phyloP scores from a whole-genome alignment of 805 yeast species.

The Nakazawaea molendinolei region DNA sequence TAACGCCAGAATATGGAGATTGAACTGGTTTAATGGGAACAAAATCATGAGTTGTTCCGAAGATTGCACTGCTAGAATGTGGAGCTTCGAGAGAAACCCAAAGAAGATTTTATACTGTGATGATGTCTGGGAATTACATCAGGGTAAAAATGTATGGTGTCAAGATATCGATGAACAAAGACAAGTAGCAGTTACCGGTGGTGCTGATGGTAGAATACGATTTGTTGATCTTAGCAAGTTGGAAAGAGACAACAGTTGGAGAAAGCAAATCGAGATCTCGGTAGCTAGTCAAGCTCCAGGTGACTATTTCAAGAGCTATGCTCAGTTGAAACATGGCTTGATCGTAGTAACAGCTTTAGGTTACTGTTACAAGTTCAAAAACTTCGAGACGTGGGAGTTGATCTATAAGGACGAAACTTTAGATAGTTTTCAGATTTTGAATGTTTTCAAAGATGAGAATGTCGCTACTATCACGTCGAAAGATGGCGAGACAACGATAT shows the following conservation, averaged over 20 bases:
- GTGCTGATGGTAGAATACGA: conserved; percentile 85
- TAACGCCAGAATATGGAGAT: conserved; percentile 86
- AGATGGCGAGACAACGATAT: conserved; percentile 35
- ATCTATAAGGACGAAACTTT: conserved; percentile 21
- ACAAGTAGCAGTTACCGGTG: conserved; percentile 70
- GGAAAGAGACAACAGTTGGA: conserved; percentile 22
- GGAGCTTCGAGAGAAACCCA: conserved; percentile 42
- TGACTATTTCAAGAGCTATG: conserved; percentile 59
- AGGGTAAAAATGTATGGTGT: conserved; percentile 87
- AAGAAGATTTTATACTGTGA: conserved; percentile 31
- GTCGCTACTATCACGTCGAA: conserved; percentile 23
- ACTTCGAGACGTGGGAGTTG: conserved; percentile 21
- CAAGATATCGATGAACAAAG: conserved; percentile 44
- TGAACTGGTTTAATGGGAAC: conserved; percentile 40
- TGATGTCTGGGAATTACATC: conserved; percentile 59
- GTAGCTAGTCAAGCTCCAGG: conserved; percentile 25
- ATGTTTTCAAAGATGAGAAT: conserved; percentile 16
- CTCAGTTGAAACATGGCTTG: conserved; percentile 37
- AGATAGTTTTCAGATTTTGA: conserved; percentile 21
- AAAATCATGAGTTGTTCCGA: conserved; percentile 67
- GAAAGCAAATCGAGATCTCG: conserved; percentile 25
- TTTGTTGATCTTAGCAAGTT: conserved; percentile 44
- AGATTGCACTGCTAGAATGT: conserved; percentile 77
- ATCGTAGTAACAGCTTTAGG: conserved; percentile 57
- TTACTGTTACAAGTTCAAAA: conserved; percentile 31